Conservation (phyloP, 257 asterid species). For the Solanum neorickii region DNA sequence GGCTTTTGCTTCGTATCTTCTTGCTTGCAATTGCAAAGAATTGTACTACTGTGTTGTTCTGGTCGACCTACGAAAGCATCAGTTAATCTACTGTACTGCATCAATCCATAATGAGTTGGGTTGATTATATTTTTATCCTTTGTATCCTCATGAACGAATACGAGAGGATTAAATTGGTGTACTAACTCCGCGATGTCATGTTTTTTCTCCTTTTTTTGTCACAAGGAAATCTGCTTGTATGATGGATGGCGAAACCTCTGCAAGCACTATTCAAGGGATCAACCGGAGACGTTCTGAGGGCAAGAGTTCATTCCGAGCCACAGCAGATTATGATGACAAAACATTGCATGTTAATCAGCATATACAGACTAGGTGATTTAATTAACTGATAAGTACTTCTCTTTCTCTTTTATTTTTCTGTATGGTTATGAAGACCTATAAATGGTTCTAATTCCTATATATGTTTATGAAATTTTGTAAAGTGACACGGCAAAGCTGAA, state of each 20-base stretch:
- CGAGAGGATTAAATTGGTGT: not conserved
- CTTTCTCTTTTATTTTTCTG: not conserved
- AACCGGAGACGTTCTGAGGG: not conserved
- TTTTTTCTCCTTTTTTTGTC: not conserved
- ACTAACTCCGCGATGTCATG: not conserved
- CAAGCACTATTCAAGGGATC: not conserved
- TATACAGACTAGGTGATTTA: not conserved
- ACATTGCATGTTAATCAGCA: not conserved
- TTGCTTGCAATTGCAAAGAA: not conserved
- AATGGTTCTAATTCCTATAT: not conserved
- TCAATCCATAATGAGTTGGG: not conserved
- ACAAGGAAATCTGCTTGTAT: not conserved
- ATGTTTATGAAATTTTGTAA: not conserved
- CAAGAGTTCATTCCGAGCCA: not conserved
- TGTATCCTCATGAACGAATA: not conserved
- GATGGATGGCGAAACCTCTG: not conserved
- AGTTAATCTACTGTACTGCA: not conserved
- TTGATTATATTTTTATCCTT: not conserved
- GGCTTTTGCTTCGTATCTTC: not conserved
- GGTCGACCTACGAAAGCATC: not conserved
- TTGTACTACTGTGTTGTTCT: not conserved
- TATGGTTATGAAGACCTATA: not conserved
- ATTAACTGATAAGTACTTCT: not conserved
- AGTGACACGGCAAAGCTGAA: not conserved
- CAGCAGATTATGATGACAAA: not conserved